Base-by-base conservation (phyloP, 1,284 basidiomycete genomes). In the Gymnopus androsaceus region DNA sequence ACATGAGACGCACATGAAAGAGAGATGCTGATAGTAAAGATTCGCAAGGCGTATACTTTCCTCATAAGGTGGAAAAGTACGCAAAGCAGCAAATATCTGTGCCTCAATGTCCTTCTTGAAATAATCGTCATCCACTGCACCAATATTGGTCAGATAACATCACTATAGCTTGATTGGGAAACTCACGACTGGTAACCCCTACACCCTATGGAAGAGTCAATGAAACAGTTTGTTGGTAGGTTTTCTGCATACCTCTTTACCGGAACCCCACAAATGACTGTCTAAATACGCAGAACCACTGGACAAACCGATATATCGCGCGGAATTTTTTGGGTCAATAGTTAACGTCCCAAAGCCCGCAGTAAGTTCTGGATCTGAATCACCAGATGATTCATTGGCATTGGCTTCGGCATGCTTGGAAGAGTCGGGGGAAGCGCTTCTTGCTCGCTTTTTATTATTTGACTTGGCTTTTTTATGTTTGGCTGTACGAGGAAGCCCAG, bases 271-370 rank as follows among this genome's bases (percentile, higher is more conserved):
- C n/a, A 63, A 42, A 27, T 62, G 61, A 7, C 59, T 41, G 38
- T 61, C 60, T 27, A 64, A 58, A 47, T 63, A 66, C 3, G 65
- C 61, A 9, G 65, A 62, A 36, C 61, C 63, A 25, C 65, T 61
- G 2, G 65, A 64, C 17, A 63, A 48, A 3, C 65, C 63, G 15
- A 66, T 56, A 41, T 66, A 66, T 40, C 63, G 58, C 14, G 65
- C 62, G 3, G 63, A 62, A 45, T 66, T 63, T 25, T 63, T 58
- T 28, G 61, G 62, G 56, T 66, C 65, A 28, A 66, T 66, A 1
- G 65, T 66, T 8, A 66, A 56, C 17, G 63, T 64, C 3, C 65
- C 65, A 21, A 66, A 63, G 2, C 65, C 65, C 2, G 64, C 54
- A 4, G 63, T 60, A 19, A 64, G 59, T 51, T 66, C 65, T 28